Conservation (phyloP, 2,329 filamentous ascomycete genomes). For the Erysiphe pulchra region DNA sequence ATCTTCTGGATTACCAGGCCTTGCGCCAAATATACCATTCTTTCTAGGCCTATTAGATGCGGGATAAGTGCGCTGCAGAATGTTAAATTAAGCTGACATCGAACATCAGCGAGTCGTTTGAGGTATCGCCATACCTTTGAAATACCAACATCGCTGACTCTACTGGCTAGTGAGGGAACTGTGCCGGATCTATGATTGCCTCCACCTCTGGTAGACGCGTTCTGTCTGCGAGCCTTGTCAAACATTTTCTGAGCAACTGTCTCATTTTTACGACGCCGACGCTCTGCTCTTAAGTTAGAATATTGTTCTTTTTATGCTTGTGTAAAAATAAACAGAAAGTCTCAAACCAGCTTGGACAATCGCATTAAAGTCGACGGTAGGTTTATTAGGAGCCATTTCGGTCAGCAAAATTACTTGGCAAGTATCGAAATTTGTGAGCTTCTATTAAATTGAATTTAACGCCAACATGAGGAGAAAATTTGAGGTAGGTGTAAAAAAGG, state of each 20-base stretch:
- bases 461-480: too few species aligned
- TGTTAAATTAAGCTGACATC: constrained; percentile 2
- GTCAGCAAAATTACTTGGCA: constrained; percentile 1
- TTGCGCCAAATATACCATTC: constrained; percentile 6
- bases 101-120: neutral
- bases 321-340: neutral
- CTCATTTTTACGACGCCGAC: constrained; percentile 46
- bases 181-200: constrained; percentile 19
- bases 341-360: constrained; percentile 12
- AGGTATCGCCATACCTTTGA: constrained; percentile 29
- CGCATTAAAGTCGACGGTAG: constrained; percentile 11
- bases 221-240: constrained; percentile 30
- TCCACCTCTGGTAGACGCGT: constrained; percentile 22
- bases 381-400: constrained; percentile 11
- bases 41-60: constrained; percentile 2
- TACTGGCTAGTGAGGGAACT: constrained; percentile 35
- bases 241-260: constrained; percentile 49
- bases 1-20: constrained; percentile 31
- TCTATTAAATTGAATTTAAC: too few species aligned
- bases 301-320: neutral
- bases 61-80: constrained; percentile 5
- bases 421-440: constrained; percentile 2
- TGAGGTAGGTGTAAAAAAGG: too few species aligned
- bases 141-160: constrained; percentile 29
- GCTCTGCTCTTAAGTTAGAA: constrained; percentile 14